Conservation (phyloP, 768 basidiomycete genomes). For the Leccinum broughii region DNA sequence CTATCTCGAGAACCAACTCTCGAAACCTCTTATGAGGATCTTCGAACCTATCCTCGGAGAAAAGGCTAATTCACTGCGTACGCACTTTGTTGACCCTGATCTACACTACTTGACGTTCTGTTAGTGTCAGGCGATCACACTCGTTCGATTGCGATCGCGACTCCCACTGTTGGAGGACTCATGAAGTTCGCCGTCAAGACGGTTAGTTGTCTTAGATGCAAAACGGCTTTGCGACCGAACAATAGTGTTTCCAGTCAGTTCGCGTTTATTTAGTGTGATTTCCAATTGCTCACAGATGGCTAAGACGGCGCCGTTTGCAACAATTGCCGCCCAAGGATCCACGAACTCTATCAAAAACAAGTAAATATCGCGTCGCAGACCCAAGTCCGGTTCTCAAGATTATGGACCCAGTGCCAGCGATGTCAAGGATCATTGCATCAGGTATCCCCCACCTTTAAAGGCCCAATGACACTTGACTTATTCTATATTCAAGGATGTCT, state of each 20-base stretch:
- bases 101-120: conserved; percentile 6
- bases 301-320: conserved; percentile 92
- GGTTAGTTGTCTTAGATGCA: conserved; percentile 92
- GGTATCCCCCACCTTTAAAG: conserved; percentile 34
- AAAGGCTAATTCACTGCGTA: conserved; percentile 80
- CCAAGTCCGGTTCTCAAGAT: conserved; percentile 88
- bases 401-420: conserved; percentile 99
- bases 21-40: conserved; percentile 95
- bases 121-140: conserved; percentile 96
- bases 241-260: conserved; percentile 72
- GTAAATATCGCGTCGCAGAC: conserved; percentile 68
- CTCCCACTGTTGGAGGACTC: conserved; percentile 91
- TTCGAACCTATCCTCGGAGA: conserved; percentile 98
- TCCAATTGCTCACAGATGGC: conserved; percentile 7
- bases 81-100: conserved; percentile 29
- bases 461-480: background rate
- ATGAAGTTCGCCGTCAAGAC: conserved; percentile 99
- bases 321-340: conserved; percentile 83
- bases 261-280: background rate
- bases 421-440: conserved; percentile 99
- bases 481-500: conserved; percentile 67
- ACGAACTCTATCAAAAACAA: conserved; percentile 94
- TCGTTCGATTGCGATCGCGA: conserved; percentile 92
- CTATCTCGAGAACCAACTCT: conserved; percentile 96
- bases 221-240: conserved; percentile 76